Conservation (phyloP, 768 basidiomycete species). For the Tylopilus balloui region DNA sequence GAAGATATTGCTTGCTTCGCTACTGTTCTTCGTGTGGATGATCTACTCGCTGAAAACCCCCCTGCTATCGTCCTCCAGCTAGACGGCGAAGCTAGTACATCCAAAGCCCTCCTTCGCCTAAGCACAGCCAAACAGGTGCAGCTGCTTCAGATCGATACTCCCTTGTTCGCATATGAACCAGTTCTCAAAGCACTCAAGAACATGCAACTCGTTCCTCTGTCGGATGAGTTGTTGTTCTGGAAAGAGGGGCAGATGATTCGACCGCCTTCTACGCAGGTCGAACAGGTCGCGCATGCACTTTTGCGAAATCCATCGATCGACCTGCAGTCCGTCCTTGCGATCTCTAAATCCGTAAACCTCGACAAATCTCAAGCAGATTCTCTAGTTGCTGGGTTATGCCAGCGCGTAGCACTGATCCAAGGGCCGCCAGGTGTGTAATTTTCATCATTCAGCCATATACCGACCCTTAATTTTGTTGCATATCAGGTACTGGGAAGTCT, state of each 20-base stretch:
- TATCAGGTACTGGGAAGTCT: constrained; percentile 66
- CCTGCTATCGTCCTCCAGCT: constrained; percentile 55
- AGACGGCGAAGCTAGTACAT: constrained; percentile 40
- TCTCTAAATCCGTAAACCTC: constrained; percentile 40
- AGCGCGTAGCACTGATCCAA: constrained; percentile 59
- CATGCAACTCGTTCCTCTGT: constrained; percentile 43
- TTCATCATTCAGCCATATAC: not conserved
- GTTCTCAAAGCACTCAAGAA: constrained; percentile 55
- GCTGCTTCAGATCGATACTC: constrained; percentile 58
- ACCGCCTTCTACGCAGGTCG: constrained; percentile 1
- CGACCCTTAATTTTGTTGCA: not conserved
- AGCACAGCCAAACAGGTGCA: constrained; percentile 34
- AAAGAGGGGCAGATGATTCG: constrained; percentile 24
- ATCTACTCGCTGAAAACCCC: constrained; percentile 41
- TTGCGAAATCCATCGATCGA: constrained; percentile 34
- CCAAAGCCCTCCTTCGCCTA: constrained; percentile 40
- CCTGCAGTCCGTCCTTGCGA: constrained; percentile 36
- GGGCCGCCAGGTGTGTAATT: constrained; percentile 57
- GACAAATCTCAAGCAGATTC: constrained; percentile 48
- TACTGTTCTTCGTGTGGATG: constrained; percentile 51
- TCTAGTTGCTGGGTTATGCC: constrained; percentile 50
- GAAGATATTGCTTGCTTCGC: constrained; percentile 49
- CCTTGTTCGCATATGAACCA: constrained; percentile 60
- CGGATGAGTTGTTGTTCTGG: constrained; percentile 56
- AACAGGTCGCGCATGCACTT: constrained; percentile 28